These are phyloP conservation scores for Osmozyma mogii DNA, from an alignment of 805 yeast species.

Conservation along the genomic window DNA sequence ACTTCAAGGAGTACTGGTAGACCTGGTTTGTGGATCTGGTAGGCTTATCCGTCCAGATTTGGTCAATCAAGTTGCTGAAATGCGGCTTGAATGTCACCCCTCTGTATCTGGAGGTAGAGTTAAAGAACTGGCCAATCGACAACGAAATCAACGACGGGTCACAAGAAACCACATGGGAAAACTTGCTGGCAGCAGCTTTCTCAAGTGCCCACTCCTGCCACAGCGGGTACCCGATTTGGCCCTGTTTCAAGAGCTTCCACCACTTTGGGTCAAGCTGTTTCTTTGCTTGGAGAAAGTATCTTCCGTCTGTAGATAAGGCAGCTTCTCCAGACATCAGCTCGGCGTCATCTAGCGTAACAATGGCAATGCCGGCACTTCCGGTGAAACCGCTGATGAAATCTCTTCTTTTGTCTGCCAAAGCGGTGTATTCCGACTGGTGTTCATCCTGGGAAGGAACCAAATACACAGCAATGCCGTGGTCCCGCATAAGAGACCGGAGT, in stretches of 20 bases:
- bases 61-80: constrained; percentile 27
- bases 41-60: constrained; percentile 32
- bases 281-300: constrained; percentile 88
- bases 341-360: constrained; percentile 24
- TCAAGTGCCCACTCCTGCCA: constrained; percentile 73
- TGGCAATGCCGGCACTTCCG: constrained; percentile 14
- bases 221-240: constrained; percentile 55
- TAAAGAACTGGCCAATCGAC: constrained; percentile 35
- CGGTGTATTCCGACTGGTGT: constrained; percentile 13
- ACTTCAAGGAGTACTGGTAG: constrained; percentile 22
- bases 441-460: constrained; percentile 15
- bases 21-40: constrained; percentile 25
- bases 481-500: constrained; percentile 10
- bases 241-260: constrained; percentile 80
- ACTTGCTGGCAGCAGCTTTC: constrained; percentile 44
- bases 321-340: constrained; percentile 54
- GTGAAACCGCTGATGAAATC: constrained; percentile 14
- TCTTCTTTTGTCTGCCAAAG: constrained; percentile 13
- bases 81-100: constrained; percentile 25
- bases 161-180: constrained; percentile 57
- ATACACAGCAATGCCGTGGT: constrained; percentile 10
- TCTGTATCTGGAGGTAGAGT: constrained; percentile 14
- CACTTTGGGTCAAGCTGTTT: constrained; percentile 63
- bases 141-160: constrained; percentile 71
- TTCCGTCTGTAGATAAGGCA: constrained; percentile 84